These are phyloP conservation scores for Arachis hypogaea DNA, from an alignment of 306 rosid genomes.

Conservation along the genomic window DNA sequence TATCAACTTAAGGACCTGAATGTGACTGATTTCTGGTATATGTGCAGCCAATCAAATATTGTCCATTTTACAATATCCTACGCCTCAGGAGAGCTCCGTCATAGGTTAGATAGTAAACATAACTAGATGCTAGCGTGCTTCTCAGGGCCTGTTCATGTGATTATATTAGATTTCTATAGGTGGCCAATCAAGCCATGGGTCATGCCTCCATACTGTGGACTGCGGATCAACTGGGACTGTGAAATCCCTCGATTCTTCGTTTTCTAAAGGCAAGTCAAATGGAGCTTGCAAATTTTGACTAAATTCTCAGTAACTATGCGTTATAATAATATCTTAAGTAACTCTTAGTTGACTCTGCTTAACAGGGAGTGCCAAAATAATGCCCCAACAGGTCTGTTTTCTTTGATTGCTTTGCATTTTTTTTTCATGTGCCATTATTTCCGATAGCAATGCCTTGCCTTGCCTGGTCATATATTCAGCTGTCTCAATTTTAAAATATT, in stretches of 20 bases:
- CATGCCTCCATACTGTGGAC: constrained; percentile 32
- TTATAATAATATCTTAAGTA: constrained; percentile 18
- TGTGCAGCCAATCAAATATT: constrained; percentile 78
- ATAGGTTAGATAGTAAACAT: constrained; percentile 41
- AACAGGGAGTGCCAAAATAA: neutral
- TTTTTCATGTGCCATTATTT: constrained; percentile 16
- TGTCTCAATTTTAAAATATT: constrained; percentile 26
- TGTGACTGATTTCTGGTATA: constrained; percentile 34
- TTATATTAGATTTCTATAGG: constrained; percentile 45
- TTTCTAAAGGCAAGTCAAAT: constrained; percentile 52
- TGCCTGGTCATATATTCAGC: neutral
- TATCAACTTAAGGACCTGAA: neutral
- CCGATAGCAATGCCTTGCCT: neutral
- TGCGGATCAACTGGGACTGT: constrained; percentile 35
- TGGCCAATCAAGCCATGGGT: constrained; percentile 27
- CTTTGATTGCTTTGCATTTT: constrained; percentile 26
- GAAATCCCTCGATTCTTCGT: constrained; percentile 35
- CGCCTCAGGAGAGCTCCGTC: constrained; percentile 38
- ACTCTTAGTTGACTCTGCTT: constrained; percentile 26
- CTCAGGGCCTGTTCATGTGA: constrained; percentile 37
- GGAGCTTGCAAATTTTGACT: constrained; percentile 29
- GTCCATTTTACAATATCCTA: constrained; percentile 69
- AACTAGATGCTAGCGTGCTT: constrained; percentile 28
- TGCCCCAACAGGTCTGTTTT: constrained; percentile 59
- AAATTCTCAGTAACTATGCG: constrained; percentile 4